Percentiles rank a stretch among this genome's conserved stretches.
These are phyloP conservation scores for Aschersonia sp. DNA, from an alignment of 2,329 filamentous ascomycete genomes.

Conservation along the genomic window DNA sequence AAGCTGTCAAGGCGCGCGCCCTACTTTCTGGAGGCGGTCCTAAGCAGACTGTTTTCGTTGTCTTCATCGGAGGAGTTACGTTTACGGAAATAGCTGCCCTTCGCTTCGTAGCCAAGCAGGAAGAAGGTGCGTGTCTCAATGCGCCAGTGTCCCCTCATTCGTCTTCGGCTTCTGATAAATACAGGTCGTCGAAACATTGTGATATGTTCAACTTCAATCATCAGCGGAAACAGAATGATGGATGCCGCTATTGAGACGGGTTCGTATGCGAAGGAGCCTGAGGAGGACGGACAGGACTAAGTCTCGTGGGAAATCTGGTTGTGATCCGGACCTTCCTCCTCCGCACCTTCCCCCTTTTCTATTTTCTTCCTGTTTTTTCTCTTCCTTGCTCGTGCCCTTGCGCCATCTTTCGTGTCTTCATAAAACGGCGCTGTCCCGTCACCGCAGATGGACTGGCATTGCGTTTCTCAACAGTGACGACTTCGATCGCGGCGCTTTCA, in stretches of 20 bases:
- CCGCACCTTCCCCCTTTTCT: neutral
- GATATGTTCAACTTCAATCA: constrained; percentile 82
- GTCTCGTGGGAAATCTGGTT: too few species aligned
- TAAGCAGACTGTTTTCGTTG: constrained; percentile 84
- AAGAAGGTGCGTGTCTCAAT: constrained; percentile 43
- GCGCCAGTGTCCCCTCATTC: constrained; percentile 3
- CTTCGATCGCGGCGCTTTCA: too few species aligned
- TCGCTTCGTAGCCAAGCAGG: constrained; percentile 74
- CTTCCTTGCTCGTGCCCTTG: neutral
- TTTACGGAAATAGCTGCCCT: constrained; percentile 92
- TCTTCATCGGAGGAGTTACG: constrained; percentile 92
- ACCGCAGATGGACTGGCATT: too few species aligned
- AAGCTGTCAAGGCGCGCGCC: constrained; percentile 73
- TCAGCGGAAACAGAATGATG: constrained; percentile 83
- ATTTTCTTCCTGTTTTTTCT: neutral
- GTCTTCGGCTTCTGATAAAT: too few species aligned
- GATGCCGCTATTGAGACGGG: constrained; percentile 65
- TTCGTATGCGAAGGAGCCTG: constrained; percentile 30
- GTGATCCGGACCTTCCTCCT: neutral
- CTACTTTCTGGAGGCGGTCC: constrained; percentile 65
- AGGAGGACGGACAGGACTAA: neutral
- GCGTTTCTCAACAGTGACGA: too few species aligned
- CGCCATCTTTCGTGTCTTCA: too few species aligned
- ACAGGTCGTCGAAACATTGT: constrained; percentile 65
- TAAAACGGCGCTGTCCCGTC: too few species aligned